Percentiles rank a stretch among this genome's conserved stretches.
phyloP scores from a whole-genome alignment of 2,329 filamentous ascomycete genomes.

The Stagonosporopsis rhizophila region DNA sequence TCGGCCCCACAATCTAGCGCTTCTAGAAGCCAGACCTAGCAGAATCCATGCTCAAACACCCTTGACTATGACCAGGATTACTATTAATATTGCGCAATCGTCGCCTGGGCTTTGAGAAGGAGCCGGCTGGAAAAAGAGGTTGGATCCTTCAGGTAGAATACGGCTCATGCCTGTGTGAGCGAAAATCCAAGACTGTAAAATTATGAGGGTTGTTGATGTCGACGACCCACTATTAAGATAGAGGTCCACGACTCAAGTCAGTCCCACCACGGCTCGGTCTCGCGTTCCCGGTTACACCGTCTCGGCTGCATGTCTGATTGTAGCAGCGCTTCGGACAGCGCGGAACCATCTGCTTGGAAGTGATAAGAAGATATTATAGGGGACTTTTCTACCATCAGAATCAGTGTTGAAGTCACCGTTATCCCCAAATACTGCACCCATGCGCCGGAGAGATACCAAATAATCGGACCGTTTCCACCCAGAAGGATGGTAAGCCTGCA shows the following conservation, averaged over 20 bases:
- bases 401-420: neutral
- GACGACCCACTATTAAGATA: neutral
- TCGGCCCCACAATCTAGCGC: neutral
- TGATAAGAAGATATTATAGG: too few relatives aligned
- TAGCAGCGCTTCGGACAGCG: slow-evolving; percentile 1
- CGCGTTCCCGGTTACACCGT: slow-evolving; percentile 1
- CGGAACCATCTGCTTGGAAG: neutral
- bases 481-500: neutral
- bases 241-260: slow-evolving; percentile 6
- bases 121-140: neutral
- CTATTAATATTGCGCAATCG: neutral
- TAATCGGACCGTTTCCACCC: slow-evolving; percentile 2
- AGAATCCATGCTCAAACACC: neutral
- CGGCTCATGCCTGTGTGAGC: neutral
- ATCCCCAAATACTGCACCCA: neutral
- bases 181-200: neutral
- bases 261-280: slow-evolving; percentile 10
- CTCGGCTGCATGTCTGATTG: slow-evolving; percentile 7
- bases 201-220: neutral
- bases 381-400: neutral
- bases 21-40: slow-evolving; percentile 6
- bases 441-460: slow-evolving; percentile 7
- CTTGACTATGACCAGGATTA: neutral
- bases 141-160: neutral
- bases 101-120: neutral